Percentiles rank a stretch among this genome's conserved stretches.
Conservation (phyloP, 257 asterid species). For the Solanum piurae region DNA sequence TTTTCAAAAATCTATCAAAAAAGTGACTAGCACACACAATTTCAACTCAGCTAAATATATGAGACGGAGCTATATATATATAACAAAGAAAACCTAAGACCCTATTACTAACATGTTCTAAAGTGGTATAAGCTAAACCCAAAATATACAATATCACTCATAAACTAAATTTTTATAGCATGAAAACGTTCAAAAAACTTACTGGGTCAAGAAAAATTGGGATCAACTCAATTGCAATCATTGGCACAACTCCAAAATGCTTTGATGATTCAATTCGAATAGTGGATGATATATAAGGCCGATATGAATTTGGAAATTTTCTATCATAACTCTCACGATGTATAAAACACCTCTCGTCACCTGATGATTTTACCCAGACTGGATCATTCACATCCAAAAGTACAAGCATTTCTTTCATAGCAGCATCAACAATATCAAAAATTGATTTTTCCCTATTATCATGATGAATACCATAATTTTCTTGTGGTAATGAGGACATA, state of each 20-base stretch:
- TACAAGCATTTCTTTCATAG: slow-evolving; percentile 48
- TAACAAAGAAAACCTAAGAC: not conserved
- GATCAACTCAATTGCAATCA: slow-evolving; percentile 31
- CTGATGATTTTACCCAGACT: slow-evolving; percentile 35
- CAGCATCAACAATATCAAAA: slow-evolving; percentile 24
- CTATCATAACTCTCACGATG: slow-evolving; percentile 44
- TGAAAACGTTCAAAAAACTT: not conserved
- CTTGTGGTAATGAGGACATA: not conserved
- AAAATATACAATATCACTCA: not conserved
- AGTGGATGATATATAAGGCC: slow-evolving; percentile 18
- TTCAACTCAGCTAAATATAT: not conserved
- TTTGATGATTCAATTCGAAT: slow-evolving; percentile 62
- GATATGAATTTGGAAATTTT: slow-evolving; percentile 28
- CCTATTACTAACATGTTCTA: not conserved
- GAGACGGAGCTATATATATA: not conserved
- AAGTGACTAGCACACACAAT: not conserved
- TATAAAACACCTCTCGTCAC: slow-evolving; percentile 34
- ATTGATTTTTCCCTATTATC: slow-evolving; percentile 21
- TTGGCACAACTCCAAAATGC: slow-evolving; percentile 43
- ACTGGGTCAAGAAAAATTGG: slow-evolving; percentile 56
- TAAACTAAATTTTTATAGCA: not conserved
- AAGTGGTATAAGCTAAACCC: not conserved
- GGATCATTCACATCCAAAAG: slow-evolving; percentile 51
- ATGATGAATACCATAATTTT: not conserved
- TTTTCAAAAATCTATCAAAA: not conserved